These are phyloP conservation scores for Paraconiothyrium brasiliense DNA, from an alignment of 2,329 filamentous ascomycete species.

Conservation along the genomic window DNA sequence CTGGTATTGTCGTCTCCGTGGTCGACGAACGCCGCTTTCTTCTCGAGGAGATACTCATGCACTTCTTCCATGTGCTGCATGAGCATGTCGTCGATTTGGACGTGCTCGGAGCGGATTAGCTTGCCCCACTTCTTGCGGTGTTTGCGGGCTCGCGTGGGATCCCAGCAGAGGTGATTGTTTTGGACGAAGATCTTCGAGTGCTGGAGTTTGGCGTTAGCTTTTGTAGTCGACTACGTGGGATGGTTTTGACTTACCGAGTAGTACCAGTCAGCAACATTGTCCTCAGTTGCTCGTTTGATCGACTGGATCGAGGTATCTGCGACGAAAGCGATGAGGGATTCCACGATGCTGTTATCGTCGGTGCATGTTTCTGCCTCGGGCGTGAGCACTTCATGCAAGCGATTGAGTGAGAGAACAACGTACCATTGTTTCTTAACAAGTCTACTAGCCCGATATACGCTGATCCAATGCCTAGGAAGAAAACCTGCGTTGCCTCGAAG, in stretches of 20 bases:
- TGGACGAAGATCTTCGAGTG: conserved; percentile 84
- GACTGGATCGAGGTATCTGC: conserved; percentile 77
- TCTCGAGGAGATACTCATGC: conserved; percentile 55
- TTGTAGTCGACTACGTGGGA: neutral
- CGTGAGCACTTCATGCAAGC: neutral
- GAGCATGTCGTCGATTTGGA: conserved; percentile 66
- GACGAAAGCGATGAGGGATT: conserved; percentile 83
- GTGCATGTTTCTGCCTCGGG: conserved; percentile 64
- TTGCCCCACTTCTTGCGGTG: conserved; percentile 67
- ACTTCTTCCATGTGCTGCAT: conserved; percentile 62
- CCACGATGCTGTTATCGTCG: conserved; percentile 62
- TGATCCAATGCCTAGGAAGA: conserved; percentile 89
- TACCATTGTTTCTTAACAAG: conserved; percentile 80
- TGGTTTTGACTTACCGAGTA: conserved; percentile 61
- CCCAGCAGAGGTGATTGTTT: conserved; percentile 77
- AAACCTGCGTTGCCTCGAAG: conserved; percentile 74
- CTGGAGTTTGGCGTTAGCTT: conserved; percentile 32
- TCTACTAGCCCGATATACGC: conserved; percentile 86
- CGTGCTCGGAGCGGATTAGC: conserved; percentile 57
- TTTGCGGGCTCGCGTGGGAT: conserved; percentile 66
- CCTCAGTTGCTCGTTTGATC: conserved; percentile 71
- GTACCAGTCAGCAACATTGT: conserved; percentile 86
- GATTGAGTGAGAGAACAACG: conserved; percentile 18
- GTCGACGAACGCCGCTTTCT: conserved; percentile 52
- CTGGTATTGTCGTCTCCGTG: conserved; percentile 23